Evolutionary conservation across 139 green algal species (phyloP), one percentile per base, ranked within the genome.

Genomic region (Tetraselmis striata): DNA sequence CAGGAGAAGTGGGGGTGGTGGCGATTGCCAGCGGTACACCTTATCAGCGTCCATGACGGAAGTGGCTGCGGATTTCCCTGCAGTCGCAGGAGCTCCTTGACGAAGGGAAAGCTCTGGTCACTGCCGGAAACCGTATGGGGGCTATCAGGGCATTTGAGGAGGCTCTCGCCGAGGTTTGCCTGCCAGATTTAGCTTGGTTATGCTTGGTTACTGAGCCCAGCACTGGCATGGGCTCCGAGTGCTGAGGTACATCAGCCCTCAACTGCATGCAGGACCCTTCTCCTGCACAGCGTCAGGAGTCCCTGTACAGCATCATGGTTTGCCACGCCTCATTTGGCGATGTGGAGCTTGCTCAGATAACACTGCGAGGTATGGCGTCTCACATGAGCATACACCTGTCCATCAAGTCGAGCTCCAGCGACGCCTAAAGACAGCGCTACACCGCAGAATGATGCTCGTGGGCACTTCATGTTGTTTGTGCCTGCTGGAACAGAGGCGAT

Each of bases 341-440:
- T 78, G 83, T 96, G 24, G 93, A 97, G 86, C 89, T 95, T 23
- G 93, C 93, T 5, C 90, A 96, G 81, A 93, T 96, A 27, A 93
- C 90, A 0, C 77, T 96, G 30, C 77, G 93, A 84, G 90, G 90
- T 92, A 67, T 67, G 45, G 45, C 45, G 45, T 25, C 45, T 67
- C n/a, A n/a, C n/a, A n/a, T n/a, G n/a, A n/a, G n/a, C n/a, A n/a
- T n/a, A n/a, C n/a, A n/a, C n/a, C n/a, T n/a, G n/a, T n/a, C n/a
- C n/a, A n/a, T n/a, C n/a, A n/a, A n/a, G n/a, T n/a, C n/a, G n/a
- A n/a, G n/a, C n/a, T n/a, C n/a, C n/a, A n/a, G n/a, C n/a, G n/a
- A n/a, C n/a, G n/a, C n/a, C n/a, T n/a, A n/a, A n/a, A n/a, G n/a
- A n/a, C n/a, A n/a, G n/a, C n/a, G n/a, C n/a, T n/a, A n/a, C n/a